Conservation (phyloP, 768 basidiomycete genomes). For the Kwoniella botswanensis region DNA sequence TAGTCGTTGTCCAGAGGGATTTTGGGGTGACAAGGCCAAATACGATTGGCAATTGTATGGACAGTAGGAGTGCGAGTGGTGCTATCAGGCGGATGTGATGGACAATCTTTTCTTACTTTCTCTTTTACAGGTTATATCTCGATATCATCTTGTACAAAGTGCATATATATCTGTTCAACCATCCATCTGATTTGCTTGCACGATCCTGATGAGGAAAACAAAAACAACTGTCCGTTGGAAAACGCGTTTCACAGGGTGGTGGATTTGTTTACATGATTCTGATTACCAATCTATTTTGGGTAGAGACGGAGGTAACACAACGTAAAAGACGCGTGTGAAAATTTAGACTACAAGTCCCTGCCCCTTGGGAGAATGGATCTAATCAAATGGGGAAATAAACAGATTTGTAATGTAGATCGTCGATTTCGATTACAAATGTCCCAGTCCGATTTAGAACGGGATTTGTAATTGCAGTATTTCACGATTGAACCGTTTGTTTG, state of each 20-base stretch:
- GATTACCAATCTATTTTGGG: conserved; percentile 8
- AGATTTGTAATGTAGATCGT: neutral
- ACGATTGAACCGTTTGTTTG: neutral
- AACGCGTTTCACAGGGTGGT: conserved; percentile 1
- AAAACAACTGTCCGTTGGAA: neutral
- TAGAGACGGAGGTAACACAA: neutral
- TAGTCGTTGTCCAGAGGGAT: conserved; percentile 28
- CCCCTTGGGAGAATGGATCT: neutral
- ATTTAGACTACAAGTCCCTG: neutral
- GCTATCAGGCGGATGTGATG: neutral
- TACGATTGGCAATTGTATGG: conserved; percentile 53
- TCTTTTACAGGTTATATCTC: neutral
- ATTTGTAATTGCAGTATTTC: conserved; percentile 1
- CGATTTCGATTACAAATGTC: neutral
- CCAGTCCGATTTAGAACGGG: neutral
- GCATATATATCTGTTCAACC: neutral
- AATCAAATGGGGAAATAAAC: conserved; percentile 1
- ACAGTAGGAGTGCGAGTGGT: conserved; percentile 3
- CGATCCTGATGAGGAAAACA: neutral
- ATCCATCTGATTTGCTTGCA: neutral
- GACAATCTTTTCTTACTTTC: neutral
- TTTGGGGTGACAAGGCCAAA: conserved; percentile 39
- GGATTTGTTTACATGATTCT: neutral
- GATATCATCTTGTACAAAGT: neutral
- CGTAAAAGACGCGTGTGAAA: conserved; percentile 8